A percentile compares a stretch with the other conserved stretches of the same genome.
Evolutionary conservation across 495 filamentous ascomycete genomes (phyloP).

Genomic region (Penicillium angulare): DNA sequence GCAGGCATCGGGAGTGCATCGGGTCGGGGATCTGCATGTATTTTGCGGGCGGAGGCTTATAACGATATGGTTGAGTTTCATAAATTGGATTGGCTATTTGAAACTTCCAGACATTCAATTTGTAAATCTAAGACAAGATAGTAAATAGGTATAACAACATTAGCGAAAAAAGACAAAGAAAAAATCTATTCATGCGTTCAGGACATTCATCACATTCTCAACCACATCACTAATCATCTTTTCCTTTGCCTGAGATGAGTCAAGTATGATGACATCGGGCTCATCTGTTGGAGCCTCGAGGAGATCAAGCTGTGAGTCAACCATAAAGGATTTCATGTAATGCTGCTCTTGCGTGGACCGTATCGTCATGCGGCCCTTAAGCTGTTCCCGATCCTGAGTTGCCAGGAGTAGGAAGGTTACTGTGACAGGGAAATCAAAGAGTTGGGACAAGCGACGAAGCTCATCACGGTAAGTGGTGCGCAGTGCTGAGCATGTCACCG

Average conservation of each 20-base stretch:
- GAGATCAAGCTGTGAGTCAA: slow-evolving; percentile 23
- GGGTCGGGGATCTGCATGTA: too few species aligned
- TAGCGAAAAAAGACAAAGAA: too few species aligned
- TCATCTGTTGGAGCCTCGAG: slow-evolving; percentile 18
- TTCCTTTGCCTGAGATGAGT: slow-evolving; percentile 11
- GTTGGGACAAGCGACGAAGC: slow-evolving; percentile 12
- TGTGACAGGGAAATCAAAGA: slow-evolving; percentile 24
- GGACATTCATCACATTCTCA: slow-evolving; percentile 1
- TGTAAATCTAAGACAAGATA: too few species aligned
- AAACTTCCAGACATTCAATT: too few species aligned
- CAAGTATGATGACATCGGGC: slow-evolving; percentile 15
- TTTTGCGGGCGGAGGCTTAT: too few species aligned
- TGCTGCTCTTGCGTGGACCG: slow-evolving; percentile 17
- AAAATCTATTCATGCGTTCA: too few species aligned
- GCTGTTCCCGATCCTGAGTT: slow-evolving; percentile 1
- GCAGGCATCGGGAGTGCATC: too few species aligned
- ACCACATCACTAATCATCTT: slow-evolving; percentile 14
- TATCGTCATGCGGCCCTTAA: slow-evolving; percentile 10
- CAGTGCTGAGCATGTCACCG: slow-evolving; percentile 25
- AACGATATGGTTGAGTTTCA: too few species aligned
- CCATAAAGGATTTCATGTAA: slow-evolving; percentile 26
- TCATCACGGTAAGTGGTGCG: slow-evolving; percentile 21
- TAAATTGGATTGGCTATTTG: too few species aligned
- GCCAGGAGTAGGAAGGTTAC: slow-evolving; percentile 19
- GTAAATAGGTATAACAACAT: too few species aligned